A percentile compares a stretch with the other conserved stretches of the same genome.
Conservation (phyloP, 257 asterid species). For the Jacaranda copaia region DNA sequence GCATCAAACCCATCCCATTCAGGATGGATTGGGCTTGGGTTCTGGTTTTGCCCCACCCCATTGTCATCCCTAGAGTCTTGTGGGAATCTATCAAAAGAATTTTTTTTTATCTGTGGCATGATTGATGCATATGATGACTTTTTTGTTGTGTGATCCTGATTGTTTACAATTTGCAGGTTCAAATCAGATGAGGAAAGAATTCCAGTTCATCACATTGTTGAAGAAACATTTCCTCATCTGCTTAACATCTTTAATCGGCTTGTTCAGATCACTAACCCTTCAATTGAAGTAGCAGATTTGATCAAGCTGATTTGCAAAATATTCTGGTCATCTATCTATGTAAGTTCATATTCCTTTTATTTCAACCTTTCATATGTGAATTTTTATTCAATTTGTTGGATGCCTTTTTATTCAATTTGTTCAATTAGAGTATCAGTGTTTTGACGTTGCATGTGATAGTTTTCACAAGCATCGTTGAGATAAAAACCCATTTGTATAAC, state of each 20-base stretch:
- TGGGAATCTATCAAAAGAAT: background rate
- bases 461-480: slow-evolving; percentile 7
- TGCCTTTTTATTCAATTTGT: slow-evolving; percentile 20
- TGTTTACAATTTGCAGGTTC: slow-evolving; percentile 66
- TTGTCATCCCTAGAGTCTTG: too few relatives aligned
- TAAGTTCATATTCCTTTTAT: slow-evolving; percentile 45
- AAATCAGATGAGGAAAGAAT: slow-evolving; percentile 96
- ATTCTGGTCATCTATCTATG: slow-evolving; percentile 97
- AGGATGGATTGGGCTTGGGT: too few relatives aligned
- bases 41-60: too few relatives aligned
- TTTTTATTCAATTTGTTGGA: slow-evolving; percentile 21
- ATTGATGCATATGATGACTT: slow-evolving; percentile 13
- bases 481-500: slow-evolving; percentile 6
- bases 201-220: slow-evolving; percentile 88
- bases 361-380: background rate
- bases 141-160: slow-evolving; percentile 31
- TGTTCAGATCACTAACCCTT: slow-evolving; percentile 81
- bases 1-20: too few relatives aligned
- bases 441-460: slow-evolving; percentile 15
- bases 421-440: background rate
- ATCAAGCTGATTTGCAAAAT: slow-evolving; percentile 97
- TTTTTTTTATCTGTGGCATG: background rate
- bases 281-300: slow-evolving; percentile 89
- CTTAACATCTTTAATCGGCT: slow-evolving; percentile 80
- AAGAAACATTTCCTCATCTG: slow-evolving; percentile 89